Conservation (phyloP, 2,329 filamentous ascomycete species). For the Nannizziopsis arthrosporioides region DNA sequence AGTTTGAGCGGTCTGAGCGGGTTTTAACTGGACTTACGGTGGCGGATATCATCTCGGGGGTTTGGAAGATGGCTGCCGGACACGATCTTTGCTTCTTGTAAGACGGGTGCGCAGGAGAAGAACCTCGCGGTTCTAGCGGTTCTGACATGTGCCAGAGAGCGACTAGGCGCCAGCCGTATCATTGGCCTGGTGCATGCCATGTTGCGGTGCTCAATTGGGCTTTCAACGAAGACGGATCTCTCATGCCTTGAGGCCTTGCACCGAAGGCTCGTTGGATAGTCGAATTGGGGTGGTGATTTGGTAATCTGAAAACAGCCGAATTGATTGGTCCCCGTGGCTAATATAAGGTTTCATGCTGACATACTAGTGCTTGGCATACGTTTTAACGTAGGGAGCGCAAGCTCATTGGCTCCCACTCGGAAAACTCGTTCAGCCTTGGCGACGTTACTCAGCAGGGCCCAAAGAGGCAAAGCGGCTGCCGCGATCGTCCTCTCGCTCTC, state of each 20-base stretch:
- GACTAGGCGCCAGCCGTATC: slow-evolving; percentile 33
- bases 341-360: background rate
- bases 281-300: background rate
- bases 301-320: background rate
- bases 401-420: slow-evolving; percentile 4
- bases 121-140: slow-evolving; percentile 25
- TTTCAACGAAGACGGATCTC: slow-evolving; percentile 1
- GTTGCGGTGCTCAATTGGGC: slow-evolving; percentile 24
- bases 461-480: slow-evolving; percentile 12
- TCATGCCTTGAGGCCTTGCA: background rate
- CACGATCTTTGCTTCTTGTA: slow-evolving; percentile 41
- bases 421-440: background rate
- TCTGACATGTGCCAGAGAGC: slow-evolving; percentile 29
- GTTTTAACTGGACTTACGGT: slow-evolving; percentile 39
- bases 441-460: slow-evolving; percentile 11
- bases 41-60: slow-evolving; percentile 50
- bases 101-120: slow-evolving; percentile 26
- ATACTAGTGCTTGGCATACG: slow-evolving; percentile 10
- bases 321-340: slow-evolving; percentile 4
- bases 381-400: background rate
- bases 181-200: slow-evolving; percentile 38
- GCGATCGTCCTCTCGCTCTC: slow-evolving; percentile 16
- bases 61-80: slow-evolving; percentile 50
- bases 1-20: too few relatives aligned
- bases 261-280: slow-evolving; percentile 1